phyloP scores from a whole-genome alignment of 805 yeast species.

The Myxozyma monticola region DNA sequence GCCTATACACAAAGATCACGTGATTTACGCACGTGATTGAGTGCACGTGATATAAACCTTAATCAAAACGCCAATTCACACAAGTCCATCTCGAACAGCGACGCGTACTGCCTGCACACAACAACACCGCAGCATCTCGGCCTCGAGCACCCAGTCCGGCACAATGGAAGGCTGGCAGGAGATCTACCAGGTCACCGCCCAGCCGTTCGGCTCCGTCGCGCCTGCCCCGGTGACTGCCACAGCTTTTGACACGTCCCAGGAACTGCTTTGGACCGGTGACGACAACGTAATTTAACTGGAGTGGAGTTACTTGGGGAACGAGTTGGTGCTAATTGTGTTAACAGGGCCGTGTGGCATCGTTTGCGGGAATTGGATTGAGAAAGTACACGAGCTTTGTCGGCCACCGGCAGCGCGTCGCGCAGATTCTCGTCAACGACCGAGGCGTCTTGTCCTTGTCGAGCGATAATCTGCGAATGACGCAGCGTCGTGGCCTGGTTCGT shows the following conservation, averaged over 20 bases:
- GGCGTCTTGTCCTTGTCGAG: constrained; percentile 61
- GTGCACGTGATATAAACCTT: too few relatives aligned
- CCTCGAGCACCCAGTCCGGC: not conserved
- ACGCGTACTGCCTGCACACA: too few relatives aligned
- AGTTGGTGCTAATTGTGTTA: not conserved
- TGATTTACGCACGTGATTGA: too few relatives aligned
- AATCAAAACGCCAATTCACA: too few relatives aligned
- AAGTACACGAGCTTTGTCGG: constrained; percentile 62
- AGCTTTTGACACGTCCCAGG: constrained; percentile 68
- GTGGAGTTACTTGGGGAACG: not conserved
- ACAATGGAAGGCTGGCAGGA: constrained; percentile 32
- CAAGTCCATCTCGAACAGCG: too few relatives aligned
- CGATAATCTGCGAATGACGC: constrained; percentile 53
- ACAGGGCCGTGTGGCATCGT: constrained; percentile 45
- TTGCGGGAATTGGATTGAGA: constrained; percentile 48
- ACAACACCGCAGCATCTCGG: too few relatives aligned
- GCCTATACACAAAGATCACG: too few relatives aligned
- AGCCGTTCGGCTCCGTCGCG: constrained; percentile 19
- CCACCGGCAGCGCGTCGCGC: constrained; percentile 51
- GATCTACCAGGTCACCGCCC: constrained; percentile 18
- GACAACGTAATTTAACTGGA: constrained; percentile 46
- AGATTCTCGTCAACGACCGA: constrained; percentile 54
- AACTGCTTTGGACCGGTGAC: constrained; percentile 85
- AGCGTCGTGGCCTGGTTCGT: constrained; percentile 56
- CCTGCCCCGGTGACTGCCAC: constrained; percentile 36